A percentile compares a stretch with the other conserved stretches of the same genome.
phyloP scores from a whole-genome alignment of 2,329 filamentous ascomycete genomes.

The Stachybotrys chartarum region DNA sequence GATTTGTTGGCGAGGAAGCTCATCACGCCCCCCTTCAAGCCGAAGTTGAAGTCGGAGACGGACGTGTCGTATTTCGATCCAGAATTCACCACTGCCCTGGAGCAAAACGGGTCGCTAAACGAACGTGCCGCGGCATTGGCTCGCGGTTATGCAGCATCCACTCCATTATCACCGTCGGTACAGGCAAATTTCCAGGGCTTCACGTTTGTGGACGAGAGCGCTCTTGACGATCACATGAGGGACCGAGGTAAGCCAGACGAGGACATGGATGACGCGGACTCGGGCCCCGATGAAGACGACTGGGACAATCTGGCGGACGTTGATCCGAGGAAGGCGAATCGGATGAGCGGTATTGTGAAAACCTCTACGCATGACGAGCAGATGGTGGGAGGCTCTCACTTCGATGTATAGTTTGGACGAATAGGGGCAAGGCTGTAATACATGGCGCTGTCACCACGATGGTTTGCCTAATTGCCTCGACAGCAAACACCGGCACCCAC shows the following conservation, averaged over 20 bases:
- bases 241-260: conserved; percentile 43
- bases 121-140: conserved; percentile 83
- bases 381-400: conserved; percentile 55
- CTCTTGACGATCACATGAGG: conserved; percentile 78
- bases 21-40: conserved; percentile 94
- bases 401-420: conserved; percentile 46
- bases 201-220: conserved; percentile 97
- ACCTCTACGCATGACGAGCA: conserved; percentile 53
- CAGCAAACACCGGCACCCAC: background rate
- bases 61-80: conserved; percentile 98
- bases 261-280: conserved; percentile 51
- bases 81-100: conserved; percentile 92
- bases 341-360: conserved; percentile 58
- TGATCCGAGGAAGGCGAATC: conserved; percentile 43
- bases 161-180: conserved; percentile 87
- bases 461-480: background rate
- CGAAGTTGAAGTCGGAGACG: conserved; percentile 89
- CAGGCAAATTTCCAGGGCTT: conserved; percentile 98
- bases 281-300: conserved; percentile 38
- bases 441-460: background rate
- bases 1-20: conserved; percentile 79
- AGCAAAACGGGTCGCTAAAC: conserved; percentile 81
- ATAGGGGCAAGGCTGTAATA: background rate
- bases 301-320: conserved; percentile 54
- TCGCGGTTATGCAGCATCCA: conserved; percentile 79